Conservation (phyloP, 2,329 filamentous ascomycete species). For the Trichothecium roseum region DNA sequence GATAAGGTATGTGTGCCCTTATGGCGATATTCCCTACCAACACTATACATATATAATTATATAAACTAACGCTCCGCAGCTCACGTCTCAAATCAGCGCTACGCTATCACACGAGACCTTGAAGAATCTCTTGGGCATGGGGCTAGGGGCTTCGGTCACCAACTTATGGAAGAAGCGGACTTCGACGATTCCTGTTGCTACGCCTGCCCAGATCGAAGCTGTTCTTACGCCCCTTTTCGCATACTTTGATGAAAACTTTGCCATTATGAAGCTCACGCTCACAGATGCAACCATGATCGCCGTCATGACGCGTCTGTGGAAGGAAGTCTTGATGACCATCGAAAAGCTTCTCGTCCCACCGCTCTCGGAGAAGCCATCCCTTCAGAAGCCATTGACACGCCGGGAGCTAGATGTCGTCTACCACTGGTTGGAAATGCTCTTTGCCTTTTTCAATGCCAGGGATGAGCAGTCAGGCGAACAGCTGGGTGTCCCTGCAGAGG, state of each 20-base stretch:
- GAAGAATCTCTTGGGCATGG: slow-evolving; percentile 59
- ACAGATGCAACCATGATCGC: slow-evolving; percentile 95
- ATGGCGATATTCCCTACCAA: neutral
- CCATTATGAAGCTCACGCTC: slow-evolving; percentile 95
- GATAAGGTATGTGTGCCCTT: slow-evolving; percentile 61
- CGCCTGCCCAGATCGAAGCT: slow-evolving; percentile 65
- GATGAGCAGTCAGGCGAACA: slow-evolving; percentile 74
- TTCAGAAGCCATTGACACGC: slow-evolving; percentile 71
- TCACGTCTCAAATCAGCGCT: slow-evolving; percentile 85
- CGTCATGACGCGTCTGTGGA: slow-evolving; percentile 97
- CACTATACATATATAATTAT: slow-evolving; percentile 3
- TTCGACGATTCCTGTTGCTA: slow-evolving; percentile 45
- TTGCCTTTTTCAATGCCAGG: slow-evolving; percentile 89
- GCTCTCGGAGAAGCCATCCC: slow-evolving; percentile 85
- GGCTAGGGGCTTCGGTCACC: slow-evolving; percentile 62
- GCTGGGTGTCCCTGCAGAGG: slow-evolving; percentile 78
- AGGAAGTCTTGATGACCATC: slow-evolving; percentile 87
- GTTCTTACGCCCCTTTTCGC: slow-evolving; percentile 77
- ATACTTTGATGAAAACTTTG: slow-evolving; percentile 98
- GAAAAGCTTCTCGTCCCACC: slow-evolving; percentile 86
- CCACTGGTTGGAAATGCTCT: slow-evolving; percentile 82
- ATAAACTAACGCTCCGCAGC: slow-evolving; percentile 34
- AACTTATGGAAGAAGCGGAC: slow-evolving; percentile 55
- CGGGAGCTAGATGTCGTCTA: slow-evolving; percentile 92
- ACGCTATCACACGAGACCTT: slow-evolving; percentile 78